A percentile compares a stretch with the other conserved stretches of the same genome.
Conservation (phyloP, 2,329 filamentous ascomycete genomes). For the Trichoderma sp. region DNA sequence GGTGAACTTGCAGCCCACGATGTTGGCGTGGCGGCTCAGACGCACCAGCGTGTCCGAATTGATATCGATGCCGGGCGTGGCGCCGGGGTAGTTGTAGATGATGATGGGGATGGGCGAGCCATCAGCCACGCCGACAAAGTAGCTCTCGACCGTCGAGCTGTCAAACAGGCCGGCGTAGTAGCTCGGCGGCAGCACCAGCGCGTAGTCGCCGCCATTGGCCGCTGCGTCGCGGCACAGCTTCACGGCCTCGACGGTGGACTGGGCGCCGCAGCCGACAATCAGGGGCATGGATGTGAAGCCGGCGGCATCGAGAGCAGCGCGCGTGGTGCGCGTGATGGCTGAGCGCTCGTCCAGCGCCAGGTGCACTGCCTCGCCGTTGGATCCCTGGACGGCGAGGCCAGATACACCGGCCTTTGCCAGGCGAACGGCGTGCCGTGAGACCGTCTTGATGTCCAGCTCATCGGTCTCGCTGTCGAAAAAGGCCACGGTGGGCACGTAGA, state of each 20-base stretch:
- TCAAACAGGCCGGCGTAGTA: conserved; percentile 73
- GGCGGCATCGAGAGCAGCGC: conserved; percentile 64
- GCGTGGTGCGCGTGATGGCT: conserved; percentile 68
- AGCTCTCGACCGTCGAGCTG: conserved; percentile 59
- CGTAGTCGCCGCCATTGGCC: conserved; percentile 71
- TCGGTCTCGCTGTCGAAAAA: conserved; percentile 69
- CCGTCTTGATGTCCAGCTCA: conserved; percentile 65
- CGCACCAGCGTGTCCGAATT: conserved; percentile 63
- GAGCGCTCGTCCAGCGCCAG: conserved; percentile 70
- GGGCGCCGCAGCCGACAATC: conserved; percentile 74
- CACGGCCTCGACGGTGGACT: conserved; percentile 73
- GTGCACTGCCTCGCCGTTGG: conserved; percentile 82
- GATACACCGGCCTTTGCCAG: conserved; percentile 74
- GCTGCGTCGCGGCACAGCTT: conserved; percentile 69
- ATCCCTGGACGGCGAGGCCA: conserved; percentile 75
- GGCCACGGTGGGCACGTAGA: conserved; percentile 74
- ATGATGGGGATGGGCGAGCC: conserved; percentile 65
- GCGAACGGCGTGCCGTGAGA: conserved; percentile 63
- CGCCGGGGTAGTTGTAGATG: conserved; percentile 71
- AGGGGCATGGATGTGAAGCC: conserved; percentile 68
- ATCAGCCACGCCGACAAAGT: conserved; percentile 66
- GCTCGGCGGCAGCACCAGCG: conserved; percentile 72
- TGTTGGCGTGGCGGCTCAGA: conserved; percentile 63
- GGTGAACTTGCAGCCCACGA: conserved; percentile 69
- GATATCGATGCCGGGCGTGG: conserved; percentile 63